These are phyloP conservation scores for Lentinula detonsa DNA, from an alignment of 768 basidiomycete genomes.

Conservation along the genomic window DNA sequence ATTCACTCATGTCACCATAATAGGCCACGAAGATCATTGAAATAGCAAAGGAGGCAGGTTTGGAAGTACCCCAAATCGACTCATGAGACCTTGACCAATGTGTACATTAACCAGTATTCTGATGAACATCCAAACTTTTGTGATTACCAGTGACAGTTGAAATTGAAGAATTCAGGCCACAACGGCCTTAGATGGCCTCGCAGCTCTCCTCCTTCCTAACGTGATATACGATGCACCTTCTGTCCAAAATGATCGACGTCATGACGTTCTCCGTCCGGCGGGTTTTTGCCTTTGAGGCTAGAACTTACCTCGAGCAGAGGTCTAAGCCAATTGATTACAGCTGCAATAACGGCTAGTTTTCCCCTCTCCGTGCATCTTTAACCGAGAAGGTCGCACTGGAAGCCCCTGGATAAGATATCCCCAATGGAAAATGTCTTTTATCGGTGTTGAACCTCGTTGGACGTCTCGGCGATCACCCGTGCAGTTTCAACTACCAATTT, in stretches of 20 bases:
- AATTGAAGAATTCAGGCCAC: neutral
- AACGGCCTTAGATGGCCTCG: neutral
- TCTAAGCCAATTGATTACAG: neutral
- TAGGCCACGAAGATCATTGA: conserved; percentile 48
- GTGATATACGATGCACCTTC: neutral
- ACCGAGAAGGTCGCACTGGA: neutral
- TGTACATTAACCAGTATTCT: neutral
- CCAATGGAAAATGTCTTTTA: no score
- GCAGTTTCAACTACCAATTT: neutral
- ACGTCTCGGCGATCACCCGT: no score
- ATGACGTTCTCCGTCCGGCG: neutral
- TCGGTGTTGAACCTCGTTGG: no score
- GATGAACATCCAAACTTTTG: neutral
- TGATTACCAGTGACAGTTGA: neutral
- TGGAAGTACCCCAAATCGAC: conserved; percentile 42
- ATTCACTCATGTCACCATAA: neutral
- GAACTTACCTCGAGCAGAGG: neutral
- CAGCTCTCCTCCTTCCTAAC: neutral
- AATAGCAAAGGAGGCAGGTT: conserved; percentile 47
- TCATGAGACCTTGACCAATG: neutral
- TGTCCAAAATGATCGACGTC: neutral
- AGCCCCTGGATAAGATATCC: no score
- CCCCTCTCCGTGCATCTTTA: neutral
- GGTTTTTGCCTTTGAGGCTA: neutral
- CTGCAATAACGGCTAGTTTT: neutral